Percentiles rank a stretch among this genome's conserved stretches.
Conservation (phyloP, 768 basidiomycete species). For the Hypholoma sublateritium region DNA sequence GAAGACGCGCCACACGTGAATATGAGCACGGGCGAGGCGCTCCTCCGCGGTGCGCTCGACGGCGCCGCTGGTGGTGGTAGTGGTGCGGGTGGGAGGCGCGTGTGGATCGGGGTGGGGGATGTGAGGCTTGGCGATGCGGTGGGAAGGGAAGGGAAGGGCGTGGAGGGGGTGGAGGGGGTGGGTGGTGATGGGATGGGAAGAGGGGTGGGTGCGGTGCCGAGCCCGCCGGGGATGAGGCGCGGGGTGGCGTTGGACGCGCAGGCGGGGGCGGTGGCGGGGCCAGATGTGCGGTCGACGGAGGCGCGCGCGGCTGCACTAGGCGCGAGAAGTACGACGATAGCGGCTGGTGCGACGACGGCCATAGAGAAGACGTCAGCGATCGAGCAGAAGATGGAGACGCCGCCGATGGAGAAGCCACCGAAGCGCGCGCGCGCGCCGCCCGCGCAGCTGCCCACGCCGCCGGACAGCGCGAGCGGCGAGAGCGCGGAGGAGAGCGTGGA, state of each 20-base stretch:
- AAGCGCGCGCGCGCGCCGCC: no score
- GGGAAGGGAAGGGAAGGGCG: no score
- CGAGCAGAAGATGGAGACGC: not conserved
- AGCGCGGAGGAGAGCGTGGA: not conserved
- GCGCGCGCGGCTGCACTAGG: no score
- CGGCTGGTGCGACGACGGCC: not conserved
- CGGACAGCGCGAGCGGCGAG: conserved; percentile 4
- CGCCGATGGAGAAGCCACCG: not conserved
- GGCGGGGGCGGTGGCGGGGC: not conserved
- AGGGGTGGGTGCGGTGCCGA: no score
- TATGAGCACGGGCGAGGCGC: conserved; percentile 25
- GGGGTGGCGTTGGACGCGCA: not conserved
- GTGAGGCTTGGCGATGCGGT: not conserved
- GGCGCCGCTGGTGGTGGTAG: conserved; percentile 7
- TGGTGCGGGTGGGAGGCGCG: conserved; percentile 14
- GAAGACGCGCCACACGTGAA: no score
- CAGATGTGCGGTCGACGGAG: no score
- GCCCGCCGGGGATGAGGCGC: not conserved
- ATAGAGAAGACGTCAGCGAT: not conserved
- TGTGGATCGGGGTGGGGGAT: conserved; percentile 23
- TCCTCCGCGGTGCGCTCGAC: conserved; percentile 25
- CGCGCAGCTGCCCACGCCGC: conserved; percentile 13
- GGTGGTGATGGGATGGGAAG: no score
- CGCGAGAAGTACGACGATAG: no score
- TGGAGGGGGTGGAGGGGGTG: no score